phyloP scores from a whole-genome alignment of 2,329 filamentous ascomycete species.

The Stromatinia cepivora region DNA sequence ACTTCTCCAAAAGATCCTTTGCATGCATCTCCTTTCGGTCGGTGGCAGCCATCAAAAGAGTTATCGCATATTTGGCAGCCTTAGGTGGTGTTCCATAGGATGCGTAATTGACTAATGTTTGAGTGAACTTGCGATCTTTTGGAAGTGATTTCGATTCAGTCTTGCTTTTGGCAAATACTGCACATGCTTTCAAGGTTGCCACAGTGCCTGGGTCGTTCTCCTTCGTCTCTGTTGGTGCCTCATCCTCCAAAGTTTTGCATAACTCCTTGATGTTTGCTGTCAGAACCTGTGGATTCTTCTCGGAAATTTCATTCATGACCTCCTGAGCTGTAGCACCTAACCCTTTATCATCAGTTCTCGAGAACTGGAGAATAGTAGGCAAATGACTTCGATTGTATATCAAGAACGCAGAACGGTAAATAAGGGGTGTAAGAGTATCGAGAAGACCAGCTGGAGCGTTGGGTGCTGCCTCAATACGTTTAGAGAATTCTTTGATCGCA shows the following conservation, averaged over 20 bases:
- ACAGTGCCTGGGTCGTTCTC: slow-evolving; percentile 73
- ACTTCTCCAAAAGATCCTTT: slow-evolving; percentile 76
- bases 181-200: slow-evolving; percentile 90
- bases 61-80: slow-evolving; percentile 90
- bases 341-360: slow-evolving; percentile 77
- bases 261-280: slow-evolving; percentile 90
- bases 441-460: slow-evolving; percentile 61
- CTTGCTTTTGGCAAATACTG: slow-evolving; percentile 83
- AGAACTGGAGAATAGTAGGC: slow-evolving; percentile 82
- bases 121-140: slow-evolving; percentile 74
- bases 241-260: slow-evolving; percentile 79
- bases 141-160: slow-evolving; percentile 77
- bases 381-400: slow-evolving; percentile 95
- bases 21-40: slow-evolving; percentile 82
- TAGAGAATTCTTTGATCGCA: slow-evolving; percentile 85
- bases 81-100: slow-evolving; percentile 77
- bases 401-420: slow-evolving; percentile 81
- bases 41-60: slow-evolving; percentile 73
- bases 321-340: slow-evolving; percentile 81
- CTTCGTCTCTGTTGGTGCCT: slow-evolving; percentile 69
- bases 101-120: slow-evolving; percentile 80
- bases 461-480: slow-evolving; percentile 70
- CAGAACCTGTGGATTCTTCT: slow-evolving; percentile 84
- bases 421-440: slow-evolving; percentile 76
- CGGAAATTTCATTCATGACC: slow-evolving; percentile 87